Evolutionary conservation across 352 stramenopile species (phyloP).

Genomic region (Phytophthora rubi): DNA sequence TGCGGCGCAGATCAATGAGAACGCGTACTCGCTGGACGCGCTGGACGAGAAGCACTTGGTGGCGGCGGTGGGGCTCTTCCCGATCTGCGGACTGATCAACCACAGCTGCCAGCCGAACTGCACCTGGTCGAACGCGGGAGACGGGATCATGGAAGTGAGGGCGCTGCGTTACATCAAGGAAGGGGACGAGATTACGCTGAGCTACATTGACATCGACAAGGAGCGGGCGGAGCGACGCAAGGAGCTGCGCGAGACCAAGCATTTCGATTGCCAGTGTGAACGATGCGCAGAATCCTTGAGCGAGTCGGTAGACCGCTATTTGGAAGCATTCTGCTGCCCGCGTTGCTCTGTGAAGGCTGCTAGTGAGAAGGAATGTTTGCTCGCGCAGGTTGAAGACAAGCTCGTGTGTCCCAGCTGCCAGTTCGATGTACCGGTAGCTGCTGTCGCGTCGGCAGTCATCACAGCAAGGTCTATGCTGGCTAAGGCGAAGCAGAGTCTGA

Average conservation of each 20-base stretch:
- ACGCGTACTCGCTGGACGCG: conserved; percentile 54
- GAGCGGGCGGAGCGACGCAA: conserved; percentile 40
- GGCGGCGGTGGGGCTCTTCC: conserved; percentile 51
- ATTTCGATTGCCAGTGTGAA: conserved; percentile 57
- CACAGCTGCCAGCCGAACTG: conserved; percentile 58
- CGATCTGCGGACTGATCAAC: conserved; percentile 53
- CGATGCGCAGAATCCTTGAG: conserved; percentile 38
- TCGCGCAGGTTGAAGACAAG: conserved; percentile 34
- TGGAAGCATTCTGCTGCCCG: conserved; percentile 47
- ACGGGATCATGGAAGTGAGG: conserved; percentile 42
- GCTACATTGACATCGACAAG: conserved; percentile 60
- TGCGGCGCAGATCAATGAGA: conserved; percentile 61
- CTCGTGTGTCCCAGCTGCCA: conserved; percentile 36
- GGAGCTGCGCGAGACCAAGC: conserved; percentile 50
- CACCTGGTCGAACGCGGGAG: conserved; percentile 54
- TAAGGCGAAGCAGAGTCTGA: conserved; percentile 38
- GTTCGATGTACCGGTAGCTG: conserved; percentile 20
- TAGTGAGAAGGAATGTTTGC: conserved; percentile 23
- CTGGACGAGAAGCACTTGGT: conserved; percentile 45
- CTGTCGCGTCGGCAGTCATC: conserved; percentile 15
- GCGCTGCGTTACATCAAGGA: conserved; percentile 46
- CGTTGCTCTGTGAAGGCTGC: conserved; percentile 28
- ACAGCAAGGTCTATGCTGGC: conserved; percentile 23
- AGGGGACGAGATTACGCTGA: conserved; percentile 53
- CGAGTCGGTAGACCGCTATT: conserved; percentile 46